A percentile compares a stretch with the other conserved stretches of the same genome.
Conservation (phyloP, 306 rosid species). For the Cicer yamashitae region DNA sequence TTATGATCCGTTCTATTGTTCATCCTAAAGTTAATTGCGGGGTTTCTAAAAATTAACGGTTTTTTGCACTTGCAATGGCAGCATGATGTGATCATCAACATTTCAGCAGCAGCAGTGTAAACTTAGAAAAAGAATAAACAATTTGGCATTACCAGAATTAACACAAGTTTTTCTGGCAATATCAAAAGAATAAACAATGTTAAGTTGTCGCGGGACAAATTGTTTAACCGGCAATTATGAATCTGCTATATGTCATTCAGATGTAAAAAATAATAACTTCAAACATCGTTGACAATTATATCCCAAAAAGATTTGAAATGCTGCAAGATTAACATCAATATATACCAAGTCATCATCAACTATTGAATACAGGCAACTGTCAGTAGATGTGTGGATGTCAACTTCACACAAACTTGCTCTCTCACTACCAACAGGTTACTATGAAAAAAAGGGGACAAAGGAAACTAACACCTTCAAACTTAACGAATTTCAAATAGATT, state of each 20-base stretch:
- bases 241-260: background rate
- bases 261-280: background rate
- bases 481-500: slow-evolving; percentile 6
- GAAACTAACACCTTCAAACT: slow-evolving; percentile 26
- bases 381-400: background rate
- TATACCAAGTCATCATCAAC: slow-evolving; percentile 13
- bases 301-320: slow-evolving; percentile 1
- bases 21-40: too few relatives aligned
- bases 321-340: background rate
- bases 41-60: too few relatives aligned
- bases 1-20: background rate
- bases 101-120: background rate
- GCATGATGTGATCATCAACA: too few relatives aligned
- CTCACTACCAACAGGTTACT: background rate
- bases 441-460: background rate
- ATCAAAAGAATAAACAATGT: background rate
- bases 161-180: background rate
- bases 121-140: background rate
- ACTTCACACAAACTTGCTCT: slow-evolving; percentile 9
- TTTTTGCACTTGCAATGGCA: too few relatives aligned
- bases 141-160: background rate
- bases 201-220: background rate
- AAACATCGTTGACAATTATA: background rate
- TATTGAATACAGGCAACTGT: slow-evolving; percentile 9
- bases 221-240: background rate